Conservation (phyloP, 163 green algal genomes). For the Scenedesmus sp. region DNA sequence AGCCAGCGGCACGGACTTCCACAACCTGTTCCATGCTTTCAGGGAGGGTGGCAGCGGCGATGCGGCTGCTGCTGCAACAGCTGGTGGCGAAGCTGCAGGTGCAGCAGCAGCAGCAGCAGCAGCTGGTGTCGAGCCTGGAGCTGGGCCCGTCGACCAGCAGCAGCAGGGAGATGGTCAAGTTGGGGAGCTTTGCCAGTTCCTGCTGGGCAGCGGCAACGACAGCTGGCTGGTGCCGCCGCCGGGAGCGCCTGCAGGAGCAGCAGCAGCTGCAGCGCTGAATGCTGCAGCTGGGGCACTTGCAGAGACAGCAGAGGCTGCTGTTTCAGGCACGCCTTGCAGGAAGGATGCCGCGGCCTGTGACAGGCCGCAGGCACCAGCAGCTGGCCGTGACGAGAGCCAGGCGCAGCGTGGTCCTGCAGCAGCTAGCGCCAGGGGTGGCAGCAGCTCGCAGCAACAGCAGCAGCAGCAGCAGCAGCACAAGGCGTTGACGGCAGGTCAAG, state of each 20-base stretch:
- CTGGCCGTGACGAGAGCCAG: not conserved
- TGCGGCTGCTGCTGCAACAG: not conserved
- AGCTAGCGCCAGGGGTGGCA: not conserved
- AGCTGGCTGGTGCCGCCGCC: slow-evolving; percentile 37
- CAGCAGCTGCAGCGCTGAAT: not conserved
- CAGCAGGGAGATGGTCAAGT: not conserved
- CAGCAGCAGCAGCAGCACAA: not conserved
- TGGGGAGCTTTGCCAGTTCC: slow-evolving; percentile 18
- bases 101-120: not conserved
- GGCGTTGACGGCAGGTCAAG: not conserved
- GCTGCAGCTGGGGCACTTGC: not conserved
- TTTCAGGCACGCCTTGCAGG: not conserved
- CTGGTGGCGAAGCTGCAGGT: no score
- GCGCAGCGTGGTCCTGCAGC: not conserved
- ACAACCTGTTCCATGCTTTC: slow-evolving; percentile 1
- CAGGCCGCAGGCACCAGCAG: not conserved
- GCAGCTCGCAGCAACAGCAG: not conserved
- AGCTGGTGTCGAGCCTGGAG: not conserved
- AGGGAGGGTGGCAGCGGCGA: not conserved
- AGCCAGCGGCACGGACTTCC: slow-evolving; percentile 17
- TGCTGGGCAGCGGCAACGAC: slow-evolving; percentile 10
- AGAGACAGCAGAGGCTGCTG: not conserved
- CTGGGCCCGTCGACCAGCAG: not conserved
- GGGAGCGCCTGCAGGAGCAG: not conserved
- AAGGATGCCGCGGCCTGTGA: not conserved